These are phyloP conservation scores for Tricholoma saponaceum DNA, from an alignment of 768 basidiomycete genomes.

Conservation along the genomic window DNA sequence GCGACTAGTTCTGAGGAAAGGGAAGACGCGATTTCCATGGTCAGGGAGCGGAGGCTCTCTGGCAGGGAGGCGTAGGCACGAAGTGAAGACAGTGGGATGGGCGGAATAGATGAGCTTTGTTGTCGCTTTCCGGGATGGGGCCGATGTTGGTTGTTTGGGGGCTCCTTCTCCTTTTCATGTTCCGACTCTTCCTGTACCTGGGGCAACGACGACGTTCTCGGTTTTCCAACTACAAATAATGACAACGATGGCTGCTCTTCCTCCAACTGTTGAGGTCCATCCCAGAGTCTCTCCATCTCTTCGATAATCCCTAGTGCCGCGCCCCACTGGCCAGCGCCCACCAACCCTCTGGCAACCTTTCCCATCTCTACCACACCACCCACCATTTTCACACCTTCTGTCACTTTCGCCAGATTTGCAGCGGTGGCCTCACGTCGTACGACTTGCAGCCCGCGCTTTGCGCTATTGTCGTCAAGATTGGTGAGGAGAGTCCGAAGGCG, in stretches of 20 bases:
- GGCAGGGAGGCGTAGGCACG: constrained; percentile 75
- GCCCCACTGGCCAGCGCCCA: constrained; percentile 84
- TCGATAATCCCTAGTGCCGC: constrained; percentile 78
- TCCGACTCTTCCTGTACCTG: not conserved
- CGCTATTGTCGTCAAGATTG: constrained; percentile 73
- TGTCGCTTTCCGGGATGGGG: constrained; percentile 15
- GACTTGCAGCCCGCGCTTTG: constrained; percentile 75
- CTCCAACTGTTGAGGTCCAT: constrained; percentile 13
- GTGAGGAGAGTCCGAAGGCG: constrained; percentile 66
- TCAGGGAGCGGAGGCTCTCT: constrained; percentile 62
- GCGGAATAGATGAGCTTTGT: constrained; percentile 16
- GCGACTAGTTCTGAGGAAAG: constrained; percentile 76
- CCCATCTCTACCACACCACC: constrained; percentile 75
- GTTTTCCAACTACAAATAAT: not conserved
- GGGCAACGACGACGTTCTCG: not conserved
- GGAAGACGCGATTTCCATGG: constrained; percentile 71
- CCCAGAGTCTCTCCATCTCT: constrained; percentile 59
- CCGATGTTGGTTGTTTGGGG: constrained; percentile 9
- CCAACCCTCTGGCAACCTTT: constrained; percentile 64
- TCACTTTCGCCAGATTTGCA: constrained; percentile 54
- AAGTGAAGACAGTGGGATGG: constrained; percentile 63
- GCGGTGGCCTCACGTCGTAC: constrained; percentile 62
- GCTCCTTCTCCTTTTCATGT: constrained; percentile 2
- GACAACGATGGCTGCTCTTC: not conserved
- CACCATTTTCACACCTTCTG: constrained; percentile 60